Evolutionary conservation across 1,139 yeast genomes (phyloP).

Genomic region (Zygosaccharomyces sapae): DNA sequence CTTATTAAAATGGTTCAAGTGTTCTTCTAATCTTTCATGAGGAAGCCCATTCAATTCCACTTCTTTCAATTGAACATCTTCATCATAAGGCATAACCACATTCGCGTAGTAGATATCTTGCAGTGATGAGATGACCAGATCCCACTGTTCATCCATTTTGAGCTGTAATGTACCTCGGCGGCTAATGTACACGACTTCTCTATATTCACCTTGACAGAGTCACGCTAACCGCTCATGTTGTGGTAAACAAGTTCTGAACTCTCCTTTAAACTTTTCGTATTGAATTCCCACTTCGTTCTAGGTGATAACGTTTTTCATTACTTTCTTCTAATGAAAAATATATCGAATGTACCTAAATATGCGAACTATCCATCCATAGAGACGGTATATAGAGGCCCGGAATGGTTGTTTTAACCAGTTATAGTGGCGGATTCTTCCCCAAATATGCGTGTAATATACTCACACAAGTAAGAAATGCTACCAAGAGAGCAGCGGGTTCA

Average conservation of each 20-base stretch:
- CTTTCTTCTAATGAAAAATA: neutral
- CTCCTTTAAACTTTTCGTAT: constrained; percentile 1
- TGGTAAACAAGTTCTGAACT: constrained; percentile 1
- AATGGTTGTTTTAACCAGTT: neutral
- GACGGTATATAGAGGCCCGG: neutral
- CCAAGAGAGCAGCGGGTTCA: constrained; percentile 92
- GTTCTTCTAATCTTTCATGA: constrained; percentile 41
- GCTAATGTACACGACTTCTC: neutral
- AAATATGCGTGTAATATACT: constrained; percentile 17
- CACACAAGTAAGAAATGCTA: constrained; percentile 76
- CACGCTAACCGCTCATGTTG: constrained; percentile 4
- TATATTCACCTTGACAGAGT: neutral
- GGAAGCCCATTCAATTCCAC: constrained; percentile 33
- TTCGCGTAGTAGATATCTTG: constrained; percentile 65
- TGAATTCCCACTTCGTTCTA: neutral
- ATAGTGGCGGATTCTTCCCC: constrained; percentile 9
- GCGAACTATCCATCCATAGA: neutral
- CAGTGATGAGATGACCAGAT: constrained; percentile 56
- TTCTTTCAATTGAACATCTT: constrained; percentile 37
- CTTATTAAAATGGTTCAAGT: constrained; percentile 43
- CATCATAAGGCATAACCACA: constrained; percentile 52
- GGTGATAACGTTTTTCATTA: constrained; percentile 1
- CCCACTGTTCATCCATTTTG: constrained; percentile 56
- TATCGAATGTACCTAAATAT: neutral
- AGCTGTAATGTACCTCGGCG: neutral